phyloP scores from a whole-genome alignment of 306 rosid species.

The Cucurbita moschata region DNA sequence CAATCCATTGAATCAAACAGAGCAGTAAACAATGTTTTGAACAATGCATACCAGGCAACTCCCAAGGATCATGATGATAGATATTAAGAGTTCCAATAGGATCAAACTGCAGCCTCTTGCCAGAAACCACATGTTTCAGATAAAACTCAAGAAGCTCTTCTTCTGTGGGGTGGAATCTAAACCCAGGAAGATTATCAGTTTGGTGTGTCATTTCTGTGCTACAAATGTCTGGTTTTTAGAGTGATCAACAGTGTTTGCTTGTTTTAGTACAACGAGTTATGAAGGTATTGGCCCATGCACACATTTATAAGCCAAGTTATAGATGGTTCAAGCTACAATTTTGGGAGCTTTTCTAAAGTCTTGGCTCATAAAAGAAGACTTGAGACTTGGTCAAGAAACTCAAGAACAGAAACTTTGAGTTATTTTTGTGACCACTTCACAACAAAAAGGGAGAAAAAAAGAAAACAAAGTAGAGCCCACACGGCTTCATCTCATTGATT shows the following conservation, averaged over 20 bases:
- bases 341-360: neutral
- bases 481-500: constrained; percentile 26
- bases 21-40: neutral
- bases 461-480: constrained; percentile 33
- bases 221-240: neutral
- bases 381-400: constrained; percentile 21
- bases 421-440: neutral
- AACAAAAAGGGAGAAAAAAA: neutral
- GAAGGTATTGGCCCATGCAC: neutral
- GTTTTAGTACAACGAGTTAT: neutral
- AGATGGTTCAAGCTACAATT: neutral
- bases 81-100: constrained; percentile 70
- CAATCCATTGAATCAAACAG: neutral
- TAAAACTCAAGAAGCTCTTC: constrained; percentile 88
- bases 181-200: constrained; percentile 69
- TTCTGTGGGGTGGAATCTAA: constrained; percentile 88
- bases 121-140: constrained; percentile 52
- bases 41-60: constrained; percentile 49
- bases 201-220: constrained; percentile 22
- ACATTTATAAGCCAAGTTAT: neutral
- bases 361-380: neutral
- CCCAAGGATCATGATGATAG: constrained; percentile 79
- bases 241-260: neutral
- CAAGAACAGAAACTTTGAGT: neutral
- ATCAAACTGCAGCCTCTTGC: constrained; percentile 46